Percentiles rank a stretch among this genome's conserved stretches.
These are phyloP conservation scores for Colletotrichum sp. DNA, from an alignment of 2,329 filamentous ascomycete species.

Conservation along the genomic window DNA sequence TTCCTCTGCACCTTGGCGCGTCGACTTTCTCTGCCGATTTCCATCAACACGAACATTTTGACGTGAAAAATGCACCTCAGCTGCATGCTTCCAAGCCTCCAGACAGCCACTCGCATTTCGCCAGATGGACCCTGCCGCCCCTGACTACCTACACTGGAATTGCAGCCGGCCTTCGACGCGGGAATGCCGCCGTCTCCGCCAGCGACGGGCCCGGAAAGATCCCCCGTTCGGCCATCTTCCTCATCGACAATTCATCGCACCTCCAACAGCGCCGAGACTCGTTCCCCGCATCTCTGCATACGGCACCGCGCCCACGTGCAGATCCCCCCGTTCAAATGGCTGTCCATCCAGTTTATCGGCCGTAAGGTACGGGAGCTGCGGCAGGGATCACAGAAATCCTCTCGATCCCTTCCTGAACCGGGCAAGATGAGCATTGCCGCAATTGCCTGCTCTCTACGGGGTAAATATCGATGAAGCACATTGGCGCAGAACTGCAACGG, in stretches of 20 bases:
- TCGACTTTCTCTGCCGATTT: background rate
- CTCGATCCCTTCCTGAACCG: background rate
- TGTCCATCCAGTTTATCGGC: background rate
- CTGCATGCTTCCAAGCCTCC: background rate
- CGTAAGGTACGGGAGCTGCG: conserved; percentile 3
- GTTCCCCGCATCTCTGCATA: background rate
- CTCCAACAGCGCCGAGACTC: background rate
- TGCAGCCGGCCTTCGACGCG: background rate
- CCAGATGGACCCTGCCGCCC: background rate
- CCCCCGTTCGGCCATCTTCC: background rate
- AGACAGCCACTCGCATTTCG: background rate
- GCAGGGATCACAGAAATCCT: background rate
- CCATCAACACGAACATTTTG: background rate
- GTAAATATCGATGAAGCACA: background rate
- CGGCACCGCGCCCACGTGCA: conserved; percentile 1
- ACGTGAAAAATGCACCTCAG: background rate
- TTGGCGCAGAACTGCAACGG: background rate
- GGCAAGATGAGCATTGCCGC: background rate
- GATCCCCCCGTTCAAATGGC: background rate
- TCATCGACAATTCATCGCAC: background rate
- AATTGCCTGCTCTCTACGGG: background rate
- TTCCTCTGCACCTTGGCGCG: background rate
- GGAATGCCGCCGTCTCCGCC: background rate
- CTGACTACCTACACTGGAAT: background rate
- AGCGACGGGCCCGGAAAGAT: background rate